These are phyloP conservation scores for Bisporella sp. DNA, from an alignment of 2,329 filamentous ascomycete species.

Conservation along the genomic window DNA sequence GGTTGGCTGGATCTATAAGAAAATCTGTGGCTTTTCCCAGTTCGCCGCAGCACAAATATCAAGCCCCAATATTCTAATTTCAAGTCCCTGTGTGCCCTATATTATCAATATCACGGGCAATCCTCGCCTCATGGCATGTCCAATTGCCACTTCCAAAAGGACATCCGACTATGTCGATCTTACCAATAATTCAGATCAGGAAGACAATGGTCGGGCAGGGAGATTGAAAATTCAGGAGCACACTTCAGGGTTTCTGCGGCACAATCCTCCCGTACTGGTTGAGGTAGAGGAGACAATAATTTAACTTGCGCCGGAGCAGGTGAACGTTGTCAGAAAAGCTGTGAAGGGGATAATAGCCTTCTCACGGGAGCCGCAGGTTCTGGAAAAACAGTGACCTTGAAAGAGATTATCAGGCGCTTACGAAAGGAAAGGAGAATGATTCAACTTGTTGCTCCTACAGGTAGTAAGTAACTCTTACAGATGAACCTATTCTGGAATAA, in stretches of 20 bases:
- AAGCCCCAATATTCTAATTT: too few relatives aligned
- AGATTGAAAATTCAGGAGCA: neutral
- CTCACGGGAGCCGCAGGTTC: conserved; percentile 24
- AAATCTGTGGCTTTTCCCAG: too few relatives aligned
- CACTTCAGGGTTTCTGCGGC: neutral
- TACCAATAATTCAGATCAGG: too few relatives aligned
- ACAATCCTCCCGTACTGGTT: neutral
- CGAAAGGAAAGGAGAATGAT: neutral
- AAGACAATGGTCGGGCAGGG: conserved; percentile 1
- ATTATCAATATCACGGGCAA: too few relatives aligned
- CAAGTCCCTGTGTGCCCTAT: too few relatives aligned
- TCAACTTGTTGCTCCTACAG: neutral
- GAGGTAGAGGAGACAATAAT: conserved; percentile 3
- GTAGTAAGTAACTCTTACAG: too few relatives aligned
- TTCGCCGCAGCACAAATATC: too few relatives aligned
- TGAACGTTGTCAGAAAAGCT: conserved; percentile 18
- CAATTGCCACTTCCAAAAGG: too few relatives aligned
- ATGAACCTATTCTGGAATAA: too few relatives aligned
- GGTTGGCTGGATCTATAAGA: too few relatives aligned
- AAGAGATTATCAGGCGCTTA: conserved; percentile 14
- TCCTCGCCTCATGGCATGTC: too few relatives aligned
- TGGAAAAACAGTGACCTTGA: conserved; percentile 21
- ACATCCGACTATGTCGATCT: too few relatives aligned
- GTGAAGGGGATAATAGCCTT: conserved; percentile 21
- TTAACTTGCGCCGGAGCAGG: conserved; percentile 17